phyloP scores from a whole-genome alignment of 1,139 yeast species.

The Taphrina sp. region DNA sequence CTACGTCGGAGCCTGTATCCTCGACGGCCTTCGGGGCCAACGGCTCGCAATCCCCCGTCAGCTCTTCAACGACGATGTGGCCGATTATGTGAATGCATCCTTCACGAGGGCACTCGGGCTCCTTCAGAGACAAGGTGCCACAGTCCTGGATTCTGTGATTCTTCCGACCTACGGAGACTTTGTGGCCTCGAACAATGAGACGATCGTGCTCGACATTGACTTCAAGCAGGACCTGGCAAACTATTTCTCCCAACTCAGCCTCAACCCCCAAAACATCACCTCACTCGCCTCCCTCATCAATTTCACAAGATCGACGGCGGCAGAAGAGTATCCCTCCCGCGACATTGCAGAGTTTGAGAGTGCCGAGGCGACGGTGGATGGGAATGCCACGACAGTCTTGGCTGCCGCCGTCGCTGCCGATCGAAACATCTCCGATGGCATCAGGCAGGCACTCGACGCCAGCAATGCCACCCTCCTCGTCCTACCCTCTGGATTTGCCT shows the following conservation, averaged over 20 bases:
- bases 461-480: neutral
- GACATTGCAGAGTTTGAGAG: neutral
- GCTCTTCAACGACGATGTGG: neutral
- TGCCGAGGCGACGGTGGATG: neutral
- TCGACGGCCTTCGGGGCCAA: too few relatives aligned
- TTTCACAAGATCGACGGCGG: neutral
- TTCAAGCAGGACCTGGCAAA: neutral
- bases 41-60: constrained; percentile 5
- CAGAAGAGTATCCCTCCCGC: neutral
- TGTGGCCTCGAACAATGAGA: neutral
- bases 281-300: neutral
- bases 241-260: neutral
- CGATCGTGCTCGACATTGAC: neutral
- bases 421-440: constrained; percentile 5
- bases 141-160: neutral
- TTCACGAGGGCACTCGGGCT: neutral
- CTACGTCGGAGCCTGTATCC: neutral
- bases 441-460: neutral
- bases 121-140: neutral
- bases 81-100: neutral
- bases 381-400: neutral
- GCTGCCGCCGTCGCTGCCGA: too few relatives aligned
- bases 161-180: neutral
- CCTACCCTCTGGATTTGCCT: neutral
- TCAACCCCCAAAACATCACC: neutral